Percentiles rank a stretch among this genome's conserved stretches.
Evolutionary conservation across 2,329 filamentous ascomycete genomes (phyloP).

Genomic region (Diaporthe sp.): DNA sequence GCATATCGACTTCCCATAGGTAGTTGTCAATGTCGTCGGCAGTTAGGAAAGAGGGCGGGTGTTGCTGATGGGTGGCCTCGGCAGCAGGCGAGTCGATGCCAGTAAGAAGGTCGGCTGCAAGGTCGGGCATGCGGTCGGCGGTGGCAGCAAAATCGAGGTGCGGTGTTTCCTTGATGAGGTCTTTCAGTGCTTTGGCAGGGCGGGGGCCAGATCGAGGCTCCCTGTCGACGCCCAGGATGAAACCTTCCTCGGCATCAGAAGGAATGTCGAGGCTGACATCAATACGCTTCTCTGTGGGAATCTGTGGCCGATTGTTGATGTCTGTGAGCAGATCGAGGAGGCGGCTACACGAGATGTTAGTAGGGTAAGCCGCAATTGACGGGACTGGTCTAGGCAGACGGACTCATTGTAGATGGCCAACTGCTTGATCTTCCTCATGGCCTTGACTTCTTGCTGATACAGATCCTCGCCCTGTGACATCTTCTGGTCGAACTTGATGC

Average conservation of each 20-base stretch:
- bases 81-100: constrained; percentile 53
- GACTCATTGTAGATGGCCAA: constrained; percentile 95
- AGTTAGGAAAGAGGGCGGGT: constrained; percentile 77
- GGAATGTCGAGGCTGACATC: constrained; percentile 71
- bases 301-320: constrained; percentile 86
- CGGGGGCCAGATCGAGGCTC: constrained; percentile 61
- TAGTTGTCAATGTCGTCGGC: constrained; percentile 82
- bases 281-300: constrained; percentile 81
- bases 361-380: constrained; percentile 39
- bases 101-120: constrained; percentile 64
- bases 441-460: constrained; percentile 85
- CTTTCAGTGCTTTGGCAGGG: constrained; percentile 63
- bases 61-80: constrained; percentile 65
- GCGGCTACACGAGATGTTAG: constrained; percentile 70
- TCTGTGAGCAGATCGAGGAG: constrained; percentile 90
- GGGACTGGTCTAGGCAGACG: constrained; percentile 50
- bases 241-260: constrained; percentile 65
- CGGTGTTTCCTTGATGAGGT: constrained; percentile 67
- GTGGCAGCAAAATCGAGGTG: constrained; percentile 67
- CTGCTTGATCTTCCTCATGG: constrained; percentile 83
- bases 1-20: constrained; percentile 73
- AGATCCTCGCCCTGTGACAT: constrained; percentile 87
- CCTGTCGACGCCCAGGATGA: constrained; percentile 86
- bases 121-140: constrained; percentile 73
- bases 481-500: constrained; percentile 80